Evolutionary conservation across 2,329 filamentous ascomycete genomes (phyloP).

Genomic region (Paracoccidioides brasiliensis): DNA sequence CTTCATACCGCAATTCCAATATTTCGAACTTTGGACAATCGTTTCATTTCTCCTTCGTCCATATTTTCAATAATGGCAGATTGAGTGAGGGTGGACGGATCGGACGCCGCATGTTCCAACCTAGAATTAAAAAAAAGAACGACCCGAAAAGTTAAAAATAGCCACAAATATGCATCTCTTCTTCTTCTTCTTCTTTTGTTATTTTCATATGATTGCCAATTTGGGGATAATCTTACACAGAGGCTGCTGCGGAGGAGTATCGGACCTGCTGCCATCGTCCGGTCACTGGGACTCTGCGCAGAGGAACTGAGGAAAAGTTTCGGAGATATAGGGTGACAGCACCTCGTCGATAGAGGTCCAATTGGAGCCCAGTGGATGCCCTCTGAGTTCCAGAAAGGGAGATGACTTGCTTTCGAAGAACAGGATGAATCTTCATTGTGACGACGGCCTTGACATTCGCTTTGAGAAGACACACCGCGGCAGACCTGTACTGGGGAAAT

Average conservation of each 20-base stretch:
- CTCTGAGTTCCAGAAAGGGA: slow-evolving; percentile 26
- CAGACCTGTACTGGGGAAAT: neutral
- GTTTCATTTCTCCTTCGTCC: slow-evolving; percentile 61
- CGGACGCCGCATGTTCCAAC: slow-evolving; percentile 44
- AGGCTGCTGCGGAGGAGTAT: slow-evolving; percentile 30
- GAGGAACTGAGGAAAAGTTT: slow-evolving; percentile 20
- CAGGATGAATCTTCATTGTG: slow-evolving; percentile 29
- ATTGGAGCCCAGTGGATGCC: slow-evolving; percentile 22
- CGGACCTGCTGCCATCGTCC: slow-evolving; percentile 32
- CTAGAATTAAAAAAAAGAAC: slow-evolving; percentile 17
- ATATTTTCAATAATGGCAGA: slow-evolving; percentile 66
- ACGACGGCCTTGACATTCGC: neutral
- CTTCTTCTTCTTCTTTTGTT: neutral
- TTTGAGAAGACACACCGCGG: neutral
- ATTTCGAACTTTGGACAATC: slow-evolving; percentile 74
- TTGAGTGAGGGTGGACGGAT: slow-evolving; percentile 45
- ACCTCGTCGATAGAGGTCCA: slow-evolving; percentile 27
- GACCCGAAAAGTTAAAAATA: neutral
- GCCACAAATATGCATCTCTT: neutral
- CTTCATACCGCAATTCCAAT: slow-evolving; percentile 82
- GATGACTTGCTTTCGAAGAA: slow-evolving; percentile 28
- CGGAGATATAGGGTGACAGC: slow-evolving; percentile 26
- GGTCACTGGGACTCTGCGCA: slow-evolving; percentile 26
- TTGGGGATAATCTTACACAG: slow-evolving; percentile 26
- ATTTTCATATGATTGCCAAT: neutral